Evolutionary conservation across 176 grass and related monocot genomes (phyloP), one percentile per base, ranked within the genome.

Genomic region (Puccinellia tenuiflora): DNA sequence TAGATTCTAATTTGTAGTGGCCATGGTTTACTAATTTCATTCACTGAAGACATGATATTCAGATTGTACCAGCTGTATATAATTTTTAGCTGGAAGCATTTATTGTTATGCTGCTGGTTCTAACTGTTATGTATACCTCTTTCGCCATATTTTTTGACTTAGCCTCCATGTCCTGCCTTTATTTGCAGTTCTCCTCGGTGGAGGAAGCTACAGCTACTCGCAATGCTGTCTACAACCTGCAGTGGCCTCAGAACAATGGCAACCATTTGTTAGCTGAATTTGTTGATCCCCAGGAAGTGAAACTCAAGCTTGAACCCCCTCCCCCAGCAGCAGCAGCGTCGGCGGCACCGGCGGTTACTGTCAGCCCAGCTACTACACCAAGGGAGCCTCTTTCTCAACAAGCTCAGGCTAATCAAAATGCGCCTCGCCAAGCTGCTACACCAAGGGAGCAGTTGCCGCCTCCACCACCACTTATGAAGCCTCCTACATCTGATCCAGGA

Each of bases 121-220:
- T 25, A 48, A 66, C 31, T 35, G 3, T 66, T 35, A 1, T 81
- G 12, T 60, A 14, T 33, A 65, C 81, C 14, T 21, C 50, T 53
- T 89, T 46, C 83, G 25, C 45, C 7, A 11, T 60, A 65, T 70
- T 30, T 6, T 50, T 78, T 74, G 39, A 88, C 38, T 51, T 66
- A 47, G 45, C n/a, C 11, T 73, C 57, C 52, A 62, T 85, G 45
- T 51, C 34, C 5, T 5, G 38, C 40, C 31, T 20, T 57, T 70
- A 17, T 56, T 80, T 87, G 42, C 61, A 99, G 97, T 99, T 84
- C 79, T 89, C 91, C 5, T 99, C 93, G 14, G 85, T 89, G 39
- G 97, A 99, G 74, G 97, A 99, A 87, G 97, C 97, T 79, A 87
- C 82, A 50, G 88, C 93, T 39, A 99, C 97, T 57, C 91, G 97